phyloP scores from a whole-genome alignment of 148 eudicot species.

The Pouteria glomerata region DNA sequence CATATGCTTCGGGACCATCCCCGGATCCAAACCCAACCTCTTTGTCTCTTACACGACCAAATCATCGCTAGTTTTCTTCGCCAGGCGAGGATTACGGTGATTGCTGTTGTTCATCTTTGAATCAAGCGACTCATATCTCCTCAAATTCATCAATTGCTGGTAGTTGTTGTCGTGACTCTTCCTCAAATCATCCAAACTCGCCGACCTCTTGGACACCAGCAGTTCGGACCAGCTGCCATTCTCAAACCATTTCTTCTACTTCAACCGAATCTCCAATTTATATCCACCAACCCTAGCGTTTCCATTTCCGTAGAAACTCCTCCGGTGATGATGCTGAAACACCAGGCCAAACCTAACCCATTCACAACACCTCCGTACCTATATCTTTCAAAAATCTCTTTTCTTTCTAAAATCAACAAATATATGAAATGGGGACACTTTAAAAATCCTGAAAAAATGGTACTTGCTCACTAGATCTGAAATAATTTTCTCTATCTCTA shows the following conservation, averaged over 20 bases:
- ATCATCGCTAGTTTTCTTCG: slow-evolving; percentile 8
- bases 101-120: slow-evolving; percentile 18
- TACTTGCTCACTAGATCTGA: no score
- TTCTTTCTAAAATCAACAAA: no score
- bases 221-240: no score
- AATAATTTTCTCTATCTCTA: no score
- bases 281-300: background rate
- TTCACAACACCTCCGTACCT: slow-evolving; percentile 41
- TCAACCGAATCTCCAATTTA: background rate
- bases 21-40: slow-evolving; percentile 18
- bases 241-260: background rate
- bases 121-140: slow-evolving; percentile 39
- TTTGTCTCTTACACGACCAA: slow-evolving; percentile 6
- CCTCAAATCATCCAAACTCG: no score
- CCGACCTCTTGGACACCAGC: slow-evolving; percentile 12
- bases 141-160: slow-evolving; percentile 29
- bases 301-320: slow-evolving; percentile 9
- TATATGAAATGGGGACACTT: no score
- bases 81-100: background rate
- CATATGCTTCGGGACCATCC: slow-evolving; percentile 15
- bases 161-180: slow-evolving; percentile 13
- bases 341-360: no score
- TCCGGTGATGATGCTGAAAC: no score
- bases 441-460: no score
- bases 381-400: no score